Evolutionary conservation across 139 green algal species (phyloP), one percentile per base, ranked within the genome.

Genomic region (Chlamydomonas sp.): DNA sequence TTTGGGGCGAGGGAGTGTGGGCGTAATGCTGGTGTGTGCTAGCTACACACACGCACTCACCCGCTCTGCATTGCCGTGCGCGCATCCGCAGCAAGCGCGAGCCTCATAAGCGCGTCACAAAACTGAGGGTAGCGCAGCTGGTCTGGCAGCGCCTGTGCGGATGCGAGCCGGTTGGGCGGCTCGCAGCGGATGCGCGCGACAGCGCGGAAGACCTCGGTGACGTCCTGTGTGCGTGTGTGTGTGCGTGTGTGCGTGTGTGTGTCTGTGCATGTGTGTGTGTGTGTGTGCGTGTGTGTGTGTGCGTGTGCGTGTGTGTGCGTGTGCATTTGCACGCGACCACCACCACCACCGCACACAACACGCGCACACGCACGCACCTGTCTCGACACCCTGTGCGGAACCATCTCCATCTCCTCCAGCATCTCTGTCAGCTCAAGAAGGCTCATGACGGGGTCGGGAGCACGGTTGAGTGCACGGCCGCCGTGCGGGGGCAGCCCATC

Each of bases 321-420:
- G 43, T 54, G 43, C 43, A 54, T 54, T 13, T 54, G 43, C 13
- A 54, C 43, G 43, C 43, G 16, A 54, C 43, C 43, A 54, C 43
- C 43, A 54, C 43, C 43, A 54, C 43, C 43, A 54, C 43, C 43
- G 20, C 43, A 54, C 43, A 54, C 43, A 54, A 54, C 43, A 54
- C 43, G 20, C 43, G 20, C 43, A 54, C 43, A 54, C 43, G 20
- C 43, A 54, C 43, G 43, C 43, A 54, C 60, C 54, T 64, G 54
- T 26, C 54, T 64, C 34, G 54, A 64, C 10, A 69, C 35, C 35
- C 34, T 28, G 26, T 50, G 30, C 13, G 61, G 61, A 16, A 69
- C 33, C 3, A 69, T 50, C 22, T 69, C 61, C 30, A 69, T 29
- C 4, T 69, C 61, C 61, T 69, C 61, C 36, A 69, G 61, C 61